Base-by-base conservation (phyloP, 2,329 filamentous ascomycete species). In the Aquanectria penicillioides region DNA sequence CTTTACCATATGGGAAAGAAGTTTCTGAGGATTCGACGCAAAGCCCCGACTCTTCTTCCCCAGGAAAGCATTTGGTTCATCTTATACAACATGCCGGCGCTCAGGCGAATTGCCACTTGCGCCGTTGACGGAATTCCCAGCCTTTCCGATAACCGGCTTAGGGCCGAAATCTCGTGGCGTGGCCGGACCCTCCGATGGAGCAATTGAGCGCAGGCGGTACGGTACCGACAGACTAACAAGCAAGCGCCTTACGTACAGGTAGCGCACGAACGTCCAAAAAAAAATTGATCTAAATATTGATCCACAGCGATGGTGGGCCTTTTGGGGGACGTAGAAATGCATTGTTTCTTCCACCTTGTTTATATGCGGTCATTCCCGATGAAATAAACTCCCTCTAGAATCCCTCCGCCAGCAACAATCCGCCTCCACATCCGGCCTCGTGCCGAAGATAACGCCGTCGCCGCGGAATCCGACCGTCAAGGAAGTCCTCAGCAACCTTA, bases 401-500 rank as follows among this genome's bases (percentile, higher is more conserved):
- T 37, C 11, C 34, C 5, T 6, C 11, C 20, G 34, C 34, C 17
- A 6, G 34, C 6, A 4, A n/a, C n/a, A n/a, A n/a, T n/a, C n/a
- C 34, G 10, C 10, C 34, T 37, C 11, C 34, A 17, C 34, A 37
- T 18, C 11, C 10, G 7, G 7, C 15, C 34, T n/a, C n/a, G n/a
- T 40, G 17, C 36, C 47, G 17, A 36, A 37, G 47, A 50, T 53
- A 53, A 53, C 41, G 41, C 41, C 41, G n/a, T n/a, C n/a, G 41
- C 28, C n/a, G 28, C 41, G 41, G 41, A 33, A 46, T 46, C 33
- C 9, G 17, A 46, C 41, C 41, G 41, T 46, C 18, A 28, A 46
- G 23, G 22, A 26, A 46, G 31, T 48, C 63, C 48, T 52, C 53
- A 63, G 62, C 31, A 34, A 56, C 37, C 37, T 61, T 70, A 70